Percentiles rank a stretch among this genome's conserved stretches.
These are phyloP conservation scores for Monilinia fructigena DNA, from an alignment of 2,329 filamentous ascomycete genomes.

Conservation along the genomic window DNA sequence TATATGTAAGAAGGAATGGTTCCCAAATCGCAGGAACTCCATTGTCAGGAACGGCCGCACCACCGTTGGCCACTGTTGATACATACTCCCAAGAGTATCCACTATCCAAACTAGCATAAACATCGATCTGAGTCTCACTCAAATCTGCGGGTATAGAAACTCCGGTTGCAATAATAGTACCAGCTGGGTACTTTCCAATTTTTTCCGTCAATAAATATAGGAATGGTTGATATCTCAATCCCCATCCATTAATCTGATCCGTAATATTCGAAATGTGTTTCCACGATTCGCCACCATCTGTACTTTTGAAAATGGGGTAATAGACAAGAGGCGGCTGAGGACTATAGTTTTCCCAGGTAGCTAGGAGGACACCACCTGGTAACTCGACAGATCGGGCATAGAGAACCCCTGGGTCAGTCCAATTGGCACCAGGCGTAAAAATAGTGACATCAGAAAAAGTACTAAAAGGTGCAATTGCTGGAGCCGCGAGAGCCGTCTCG, in stretches of 20 bases:
- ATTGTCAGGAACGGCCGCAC: slow-evolving; percentile 57
- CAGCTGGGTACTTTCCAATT: slow-evolving; percentile 58
- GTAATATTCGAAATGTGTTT: slow-evolving; percentile 59
- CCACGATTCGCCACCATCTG: slow-evolving; percentile 60
- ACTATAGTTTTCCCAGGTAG: slow-evolving; percentile 57
- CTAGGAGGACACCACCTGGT: slow-evolving; percentile 46
- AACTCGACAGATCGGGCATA: slow-evolving; percentile 43
- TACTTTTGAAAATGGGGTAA: slow-evolving; percentile 55
- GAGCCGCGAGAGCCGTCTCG: slow-evolving; percentile 29
- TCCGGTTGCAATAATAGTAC: slow-evolving; percentile 59
- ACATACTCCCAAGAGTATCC: slow-evolving; percentile 67
- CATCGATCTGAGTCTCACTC: slow-evolving; percentile 63
- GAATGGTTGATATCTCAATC: slow-evolving; percentile 67
- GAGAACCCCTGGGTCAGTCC: slow-evolving; percentile 36
- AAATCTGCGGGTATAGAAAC: slow-evolving; percentile 50
- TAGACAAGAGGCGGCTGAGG: slow-evolving; percentile 51
- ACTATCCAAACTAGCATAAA: slow-evolving; percentile 62
- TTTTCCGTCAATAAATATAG: slow-evolving; percentile 60
- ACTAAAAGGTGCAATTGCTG: slow-evolving; percentile 29
- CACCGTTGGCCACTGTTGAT: slow-evolving; percentile 61
- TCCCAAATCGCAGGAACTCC: slow-evolving; percentile 71
- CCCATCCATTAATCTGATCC: slow-evolving; percentile 63
- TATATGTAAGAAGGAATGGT: slow-evolving; percentile 61
- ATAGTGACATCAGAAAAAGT: slow-evolving; percentile 38
- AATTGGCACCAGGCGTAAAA: slow-evolving; percentile 36